Evolutionary conservation across 2,329 filamentous ascomycete genomes (phyloP).

Genomic region (Colletotrichum coccodes): DNA sequence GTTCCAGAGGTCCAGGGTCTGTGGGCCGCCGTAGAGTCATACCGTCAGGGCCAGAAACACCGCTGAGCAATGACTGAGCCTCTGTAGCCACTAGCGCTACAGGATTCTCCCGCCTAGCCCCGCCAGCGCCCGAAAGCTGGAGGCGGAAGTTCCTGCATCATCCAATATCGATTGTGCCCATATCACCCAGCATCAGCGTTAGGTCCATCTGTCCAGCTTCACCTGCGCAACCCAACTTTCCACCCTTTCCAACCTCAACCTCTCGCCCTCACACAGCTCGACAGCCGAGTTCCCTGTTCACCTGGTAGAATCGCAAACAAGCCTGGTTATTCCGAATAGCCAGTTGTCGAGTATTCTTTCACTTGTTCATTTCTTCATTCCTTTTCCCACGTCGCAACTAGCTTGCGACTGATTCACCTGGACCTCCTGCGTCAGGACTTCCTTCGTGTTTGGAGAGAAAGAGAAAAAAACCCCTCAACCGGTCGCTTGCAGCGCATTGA

Average conservation of each 20-base stretch:
- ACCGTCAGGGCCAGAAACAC: constrained; percentile 5
- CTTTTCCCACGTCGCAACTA: constrained; percentile 24
- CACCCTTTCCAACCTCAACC: constrained; percentile 10
- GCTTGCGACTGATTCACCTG: constrained; percentile 26
- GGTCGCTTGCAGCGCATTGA: constrained; percentile 1
- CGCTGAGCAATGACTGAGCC: constrained; percentile 7
- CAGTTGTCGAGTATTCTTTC: constrained; percentile 30
- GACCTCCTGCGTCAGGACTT: constrained; percentile 25
- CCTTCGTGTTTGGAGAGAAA: constrained; percentile 26
- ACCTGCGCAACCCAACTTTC: constrained; percentile 20
- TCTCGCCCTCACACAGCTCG: constrained; percentile 34
- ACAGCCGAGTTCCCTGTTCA: constrained; percentile 36
- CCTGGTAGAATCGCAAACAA: constrained; percentile 31
- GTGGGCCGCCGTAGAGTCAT: constrained; percentile 2
- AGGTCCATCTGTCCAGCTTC: constrained; percentile 27
- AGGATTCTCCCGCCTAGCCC: constrained; percentile 14
- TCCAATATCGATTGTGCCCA: constrained; percentile 32
- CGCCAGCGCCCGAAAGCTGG: constrained; percentile 20
- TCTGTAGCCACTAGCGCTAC: constrained; percentile 18
- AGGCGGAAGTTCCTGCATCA: constrained; percentile 27
- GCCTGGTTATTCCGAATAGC: constrained; percentile 1
- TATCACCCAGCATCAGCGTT: constrained; percentile 14
- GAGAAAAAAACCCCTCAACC: background rate
- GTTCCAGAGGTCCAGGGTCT: background rate
- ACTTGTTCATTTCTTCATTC: constrained; percentile 28